phyloP scores from a whole-genome alignment of 2,329 filamentous ascomycete species.

The Epichloe amarillans region DNA sequence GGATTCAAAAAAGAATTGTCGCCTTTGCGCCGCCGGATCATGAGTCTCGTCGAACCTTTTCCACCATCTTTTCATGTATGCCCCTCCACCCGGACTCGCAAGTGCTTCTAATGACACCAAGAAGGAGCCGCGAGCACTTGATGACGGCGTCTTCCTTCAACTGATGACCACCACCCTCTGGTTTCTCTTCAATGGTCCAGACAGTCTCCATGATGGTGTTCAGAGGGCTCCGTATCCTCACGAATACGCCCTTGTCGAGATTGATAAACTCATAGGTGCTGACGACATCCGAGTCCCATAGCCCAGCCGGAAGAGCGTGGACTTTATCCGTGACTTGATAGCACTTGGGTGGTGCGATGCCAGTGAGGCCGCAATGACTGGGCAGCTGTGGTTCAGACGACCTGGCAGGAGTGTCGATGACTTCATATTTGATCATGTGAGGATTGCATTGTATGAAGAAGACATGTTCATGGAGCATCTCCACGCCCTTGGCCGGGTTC shows the following conservation, averaged over 20 bases:
- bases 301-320: conserved; percentile 38
- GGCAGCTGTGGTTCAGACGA: conserved; percentile 16
- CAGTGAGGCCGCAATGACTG: conserved; percentile 12
- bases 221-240: conserved; percentile 37
- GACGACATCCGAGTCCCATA: conserved; percentile 41
- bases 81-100: conserved; percentile 36
- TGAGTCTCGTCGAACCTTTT: conserved; percentile 15
- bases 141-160: conserved; percentile 38
- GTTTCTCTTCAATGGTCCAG: conserved; percentile 28
- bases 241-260: conserved; percentile 35
- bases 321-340: conserved; percentile 37
- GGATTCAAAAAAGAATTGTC: too few relatives aligned
- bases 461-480: conserved; percentile 36
- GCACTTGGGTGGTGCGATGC: conserved; percentile 18
- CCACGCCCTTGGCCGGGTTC: conserved; percentile 23
- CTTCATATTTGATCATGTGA: conserved; percentile 31
- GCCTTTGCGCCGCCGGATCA: neutral
- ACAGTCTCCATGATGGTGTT: conserved; percentile 38
- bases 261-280: conserved; percentile 42
- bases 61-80: conserved; percentile 36
- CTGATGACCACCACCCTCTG: conserved; percentile 21
- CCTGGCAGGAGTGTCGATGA: conserved; percentile 17
- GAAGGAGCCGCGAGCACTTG: conserved; percentile 34
- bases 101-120: conserved; percentile 34
- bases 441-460: conserved; percentile 41